Evolutionary conservation across 768 basidiomycete genomes (phyloP).

Genomic region (Naganishia onofrii): DNA sequence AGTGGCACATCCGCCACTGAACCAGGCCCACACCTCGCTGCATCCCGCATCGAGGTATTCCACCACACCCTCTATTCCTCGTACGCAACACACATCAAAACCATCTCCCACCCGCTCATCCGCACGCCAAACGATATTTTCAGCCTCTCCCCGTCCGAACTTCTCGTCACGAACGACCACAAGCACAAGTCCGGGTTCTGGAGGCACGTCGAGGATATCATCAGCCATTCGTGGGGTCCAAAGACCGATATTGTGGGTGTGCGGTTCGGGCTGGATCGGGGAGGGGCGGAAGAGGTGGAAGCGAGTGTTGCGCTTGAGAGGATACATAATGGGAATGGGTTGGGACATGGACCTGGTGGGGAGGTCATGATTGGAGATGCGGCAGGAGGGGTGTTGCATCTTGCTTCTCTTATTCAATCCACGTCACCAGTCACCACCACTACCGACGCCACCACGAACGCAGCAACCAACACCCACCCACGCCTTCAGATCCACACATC

Average conservation of each 20-base stretch:
- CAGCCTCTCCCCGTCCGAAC: slow-evolving; percentile 27
- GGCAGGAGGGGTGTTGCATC: slow-evolving; percentile 30
- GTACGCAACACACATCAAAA: slow-evolving; percentile 29
- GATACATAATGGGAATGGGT: slow-evolving; percentile 39
- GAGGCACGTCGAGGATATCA: slow-evolving; percentile 33
- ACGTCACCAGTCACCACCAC: slow-evolving; percentile 2
- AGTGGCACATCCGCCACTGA: not conserved
- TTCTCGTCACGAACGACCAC: slow-evolving; percentile 40
- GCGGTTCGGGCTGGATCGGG: not conserved
- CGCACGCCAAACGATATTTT: slow-evolving; percentile 38
- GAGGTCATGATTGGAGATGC: slow-evolving; percentile 35
- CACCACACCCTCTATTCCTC: slow-evolving; percentile 23
- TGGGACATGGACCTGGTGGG: slow-evolving; percentile 27
- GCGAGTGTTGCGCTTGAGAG: slow-evolving; percentile 29
- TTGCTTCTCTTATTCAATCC: slow-evolving; percentile 7
- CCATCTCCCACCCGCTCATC: slow-evolving; percentile 33
- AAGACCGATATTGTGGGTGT: slow-evolving; percentile 32
- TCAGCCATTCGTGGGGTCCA: slow-evolving; percentile 11
- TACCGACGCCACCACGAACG: not conserved
- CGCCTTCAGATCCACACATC: slow-evolving; percentile 2
- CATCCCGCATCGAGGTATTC: slow-evolving; percentile 39
- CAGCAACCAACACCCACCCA: not conserved
- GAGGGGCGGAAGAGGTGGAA: not conserved
- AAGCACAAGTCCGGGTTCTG: slow-evolving; percentile 26
- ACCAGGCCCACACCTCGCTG: not conserved